Evolutionary conservation across 257 asterid genomes (phyloP), one percentile per base, ranked within the genome.

Genomic region (Fraxinus americana): DNA sequence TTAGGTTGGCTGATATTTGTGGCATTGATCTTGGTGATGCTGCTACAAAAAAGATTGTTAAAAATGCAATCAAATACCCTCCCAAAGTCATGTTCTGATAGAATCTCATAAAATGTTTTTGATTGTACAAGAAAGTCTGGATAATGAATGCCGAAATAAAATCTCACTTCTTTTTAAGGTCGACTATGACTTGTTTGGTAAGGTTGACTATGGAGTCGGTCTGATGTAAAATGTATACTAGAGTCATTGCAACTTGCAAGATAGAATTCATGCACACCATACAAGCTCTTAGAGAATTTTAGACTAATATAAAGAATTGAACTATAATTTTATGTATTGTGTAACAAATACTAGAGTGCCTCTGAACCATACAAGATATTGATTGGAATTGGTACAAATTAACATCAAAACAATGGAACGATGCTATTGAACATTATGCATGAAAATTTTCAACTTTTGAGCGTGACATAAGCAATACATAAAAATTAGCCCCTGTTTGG

Each of bases 1-100:
- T 89, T 36, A 87, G 89, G 77, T 79, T 89, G 84, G 75, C 93
- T 71, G 91, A 89, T 74, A 85, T 86, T 65, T 89, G 93, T 87
- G 91, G 90, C 41, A 84, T 89, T 87, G 90, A 89, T 82, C 85
- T 89, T 34, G 79, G 77, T 39, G 78, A 82, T 77, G 91, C 93
- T 84, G 90, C 91, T 57, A 3, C 82, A 30, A 81, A 73, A 35
- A 88, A 88, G 72, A 85, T 88, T 29, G 12, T 79, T 73, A 86
- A 86, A 80, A 88, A 88, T 78, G 85, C 89, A 8, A 83, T 83
- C 65, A 88, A 88, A 54, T 88, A 88, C 76, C 92, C 92, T 16
- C 80, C 87, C 16, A 78, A 72, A 12, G 2, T 12, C 21, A 23
- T 2, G 43, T 39, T 35, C 45, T n/a, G 45, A 36, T 8, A 36